Base-by-base conservation (phyloP, 169 alveolate genomes). In the Plasmodium billcollinsi region DNA sequence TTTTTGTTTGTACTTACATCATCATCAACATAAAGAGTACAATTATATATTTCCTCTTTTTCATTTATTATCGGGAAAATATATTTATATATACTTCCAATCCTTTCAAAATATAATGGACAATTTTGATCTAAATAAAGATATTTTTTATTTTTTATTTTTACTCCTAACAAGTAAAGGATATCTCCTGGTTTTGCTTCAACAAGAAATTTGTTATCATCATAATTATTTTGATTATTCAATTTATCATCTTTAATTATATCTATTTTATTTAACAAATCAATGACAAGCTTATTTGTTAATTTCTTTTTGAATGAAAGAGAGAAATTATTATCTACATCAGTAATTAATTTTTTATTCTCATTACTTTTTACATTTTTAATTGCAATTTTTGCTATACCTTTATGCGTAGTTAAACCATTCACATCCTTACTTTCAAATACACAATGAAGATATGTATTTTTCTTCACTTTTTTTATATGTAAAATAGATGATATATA, bases 1-100 rank as follows among this genome's bases (percentile, higher is more conserved):
- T 26, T 47, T 50, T 26, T 66, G 49, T 33, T 69, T 39, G 47
- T 39, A 39, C 47, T 39, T 39, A 39, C 47, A 33, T 76, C 54
- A n/a, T 76, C 70, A 63, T 76, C 76, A 76, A 45, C 24, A 50
- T 76, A 76, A 71, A 76, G 50, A 12, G 75, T 14, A 33, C 89
- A 76, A 43, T 12, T 43, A 69, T 49, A 76, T 69, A 43, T 56
- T 3, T 65, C 43, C n/a, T 76, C 76, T 26, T 5, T 54, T 76
- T 63, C 89, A 56, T 76, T 76, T 50, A 63, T 24, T 52, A 63
- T 47, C 0, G 89, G 89, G 43, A 76, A 76, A 26, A 63, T 59
- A 39, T 63, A 71, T 59, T 76, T 76, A 45, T 76, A 76, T 14
- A 65, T 76, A 24, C 67, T 70, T 29, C 89, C 89, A 49, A 76